phyloP scores from a whole-genome alignment of 768 basidiomycete species.

The Psilocybe cyanescens region DNA sequence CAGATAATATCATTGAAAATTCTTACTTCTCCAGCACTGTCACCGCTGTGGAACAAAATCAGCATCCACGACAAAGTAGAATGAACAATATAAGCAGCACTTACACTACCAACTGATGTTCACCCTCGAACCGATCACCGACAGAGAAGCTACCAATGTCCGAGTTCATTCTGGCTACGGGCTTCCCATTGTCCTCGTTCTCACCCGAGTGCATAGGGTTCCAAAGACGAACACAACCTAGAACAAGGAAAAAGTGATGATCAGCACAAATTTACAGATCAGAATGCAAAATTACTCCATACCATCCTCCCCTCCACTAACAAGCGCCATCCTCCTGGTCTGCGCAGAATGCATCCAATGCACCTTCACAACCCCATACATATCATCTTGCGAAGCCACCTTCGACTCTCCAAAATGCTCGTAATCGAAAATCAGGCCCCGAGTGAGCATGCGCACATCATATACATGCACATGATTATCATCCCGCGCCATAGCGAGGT shows the following conservation, averaged over 20 bases:
- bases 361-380: slow-evolving; percentile 55
- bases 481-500: slow-evolving; percentile 60
- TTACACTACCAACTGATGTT: slow-evolving; percentile 65
- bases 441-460: slow-evolving; percentile 56
- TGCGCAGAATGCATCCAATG: slow-evolving; percentile 53
- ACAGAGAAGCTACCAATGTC: slow-evolving; percentile 64
- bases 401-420: slow-evolving; percentile 42
- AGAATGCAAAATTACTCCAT: slow-evolving; percentile 14
- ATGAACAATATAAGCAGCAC: slow-evolving; percentile 22
- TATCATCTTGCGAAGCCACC: slow-evolving; percentile 30
- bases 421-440: slow-evolving; percentile 51
- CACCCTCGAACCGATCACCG: slow-evolving; percentile 55
- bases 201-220: slow-evolving; percentile 48
- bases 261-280: background rate
- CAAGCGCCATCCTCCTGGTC: slow-evolving; percentile 43
- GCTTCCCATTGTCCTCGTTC: slow-evolving; percentile 44
- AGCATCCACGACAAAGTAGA: background rate
- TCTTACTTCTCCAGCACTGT: slow-evolving; percentile 51
- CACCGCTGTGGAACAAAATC: slow-evolving; percentile 39
- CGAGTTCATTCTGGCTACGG: slow-evolving; percentile 55
- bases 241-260: background rate
- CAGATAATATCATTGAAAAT: slow-evolving; percentile 38
- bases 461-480: slow-evolving; percentile 68
- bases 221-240: slow-evolving; percentile 77
- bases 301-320: slow-evolving; percentile 73